Conservation (phyloP, 2,329 filamentous ascomycete genomes). For the Diaporthe citrichinensis region DNA sequence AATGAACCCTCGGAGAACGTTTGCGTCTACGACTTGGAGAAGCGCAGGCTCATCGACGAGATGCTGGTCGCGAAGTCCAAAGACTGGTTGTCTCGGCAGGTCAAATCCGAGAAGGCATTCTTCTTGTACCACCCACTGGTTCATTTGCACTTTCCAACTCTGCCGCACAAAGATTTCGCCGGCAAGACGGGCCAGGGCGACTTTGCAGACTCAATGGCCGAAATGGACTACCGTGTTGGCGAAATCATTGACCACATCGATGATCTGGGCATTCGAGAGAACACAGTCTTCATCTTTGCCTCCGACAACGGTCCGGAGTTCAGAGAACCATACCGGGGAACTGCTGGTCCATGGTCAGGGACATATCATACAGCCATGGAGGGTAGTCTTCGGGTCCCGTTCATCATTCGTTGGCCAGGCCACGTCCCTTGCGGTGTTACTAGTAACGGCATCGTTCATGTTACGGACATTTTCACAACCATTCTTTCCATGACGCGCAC, state of each 20-base stretch:
- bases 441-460: constrained; percentile 52
- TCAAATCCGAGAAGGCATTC: constrained; percentile 45
- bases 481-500: constrained; percentile 48
- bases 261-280: constrained; percentile 46
- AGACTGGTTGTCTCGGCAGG: constrained; percentile 50
- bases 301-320: constrained; percentile 55
- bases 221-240: constrained; percentile 52
- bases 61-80: constrained; percentile 51
- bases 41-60: constrained; percentile 50
- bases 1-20: constrained; percentile 49
- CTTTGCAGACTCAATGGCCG: constrained; percentile 52
- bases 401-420: constrained; percentile 53
- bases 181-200: constrained; percentile 49
- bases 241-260: constrained; percentile 52
- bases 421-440: constrained; percentile 46
- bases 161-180: constrained; percentile 49
- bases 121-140: constrained; percentile 53
- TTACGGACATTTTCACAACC: constrained; percentile 52
- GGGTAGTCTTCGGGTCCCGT: constrained; percentile 52
- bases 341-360: constrained; percentile 52
- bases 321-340: constrained; percentile 49
- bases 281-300: constrained; percentile 53
- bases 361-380: constrained; percentile 56
- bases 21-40: constrained; percentile 51
- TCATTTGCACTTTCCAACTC: constrained; percentile 52